Evolutionary conservation across 2,329 filamentous ascomycete species (phyloP), one percentile per base, ranked within the genome.

Genomic region (Aspergillus sp.): DNA sequence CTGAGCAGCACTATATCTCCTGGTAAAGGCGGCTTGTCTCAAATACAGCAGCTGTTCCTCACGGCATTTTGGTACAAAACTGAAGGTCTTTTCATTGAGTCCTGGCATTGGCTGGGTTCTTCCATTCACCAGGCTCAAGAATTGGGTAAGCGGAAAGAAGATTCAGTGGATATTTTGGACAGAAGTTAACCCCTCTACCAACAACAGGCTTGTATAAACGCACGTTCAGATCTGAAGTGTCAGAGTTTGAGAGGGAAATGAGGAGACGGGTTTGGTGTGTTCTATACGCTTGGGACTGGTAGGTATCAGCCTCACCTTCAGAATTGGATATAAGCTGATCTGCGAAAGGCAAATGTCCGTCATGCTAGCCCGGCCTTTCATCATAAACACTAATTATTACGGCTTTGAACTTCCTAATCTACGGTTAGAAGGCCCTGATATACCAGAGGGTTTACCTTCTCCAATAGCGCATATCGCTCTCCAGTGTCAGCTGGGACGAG

Each of bases 31-130:
- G 68, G 72, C 3, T 55, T 76, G 5, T 57, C 64, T 33, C 70
- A 75, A 10, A 69, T 76, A 1, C 73, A 76, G 53, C 74, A 76
- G 52, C 60, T 73, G n/a, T 75, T 76, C 45, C 51, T 76, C 3
- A 71, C 67, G 26, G 66, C 69, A 2, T 62, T 64, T 26, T 77
- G 73, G 73, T 69, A 67, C 39, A 76, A 75, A 49, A 68, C 67
- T 3, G 72, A 73, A 46, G 69, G 67, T 9, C 63, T 65, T 19
- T 75, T 74, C 53, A 66, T 72, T 1, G 71, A 75, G 29, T 66
- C 73, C 0, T 76, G 74, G 74, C 73, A 76, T 60, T 57, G 68
- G 2, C 52, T 77, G 6, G 62, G 67, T 12, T 59, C 59, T 44
- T 67, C 69, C 2, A 71, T 76, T 29, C 70, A 69, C 5, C 70